Base-by-base conservation (phyloP, 768 basidiomycete species). In the Scleroderma bovista region DNA sequence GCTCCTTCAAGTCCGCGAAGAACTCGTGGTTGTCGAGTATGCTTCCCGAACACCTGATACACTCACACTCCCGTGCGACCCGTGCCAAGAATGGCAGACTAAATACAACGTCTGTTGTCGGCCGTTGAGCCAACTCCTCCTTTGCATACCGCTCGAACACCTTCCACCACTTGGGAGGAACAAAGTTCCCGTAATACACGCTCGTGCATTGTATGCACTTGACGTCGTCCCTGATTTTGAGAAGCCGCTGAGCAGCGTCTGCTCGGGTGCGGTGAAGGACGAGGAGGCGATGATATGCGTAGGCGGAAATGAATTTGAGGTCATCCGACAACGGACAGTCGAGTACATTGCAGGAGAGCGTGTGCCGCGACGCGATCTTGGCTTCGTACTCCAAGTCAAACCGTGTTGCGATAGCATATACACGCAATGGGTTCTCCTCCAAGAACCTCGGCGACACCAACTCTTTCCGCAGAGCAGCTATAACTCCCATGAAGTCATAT, bases 201-300 rank as follows among this genome's bases (percentile, higher is more conserved):
- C 79, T 79, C 36, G 83, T 86, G 57, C 84, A 88, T 52, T 83
- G 78, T 69, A 81, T 76, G 65, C 87, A 88, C 63, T 79, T 80
- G 55, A 84, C 59, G 31, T 77, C 72, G 3, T 73, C 70, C 0
- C 77, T 68, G 17, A 70, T 60, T 51, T 70, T 66, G 8, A 87
- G 62, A 36, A 81, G 62, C 12, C 69, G 70, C 26, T 71, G 65
- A 2, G 82, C 81, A 2, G 75, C 74, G 7, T 66, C 61, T 1
- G 74, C 71, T 7, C 86, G 81, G 12, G 67, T 67, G 23, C 72
- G 75, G 57, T 86, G 84, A 22, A 86, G 74, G 13, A 75, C 69
- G 24, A 87, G 72, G 40, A 88, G 76, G 10, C 75, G 78, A 57
- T 83, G 80, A 56, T 86, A 88, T 20, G 81, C 75, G 55, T 77